Conservation (phyloP, 768 basidiomycete species). For the Suillus variegatus region DNA sequence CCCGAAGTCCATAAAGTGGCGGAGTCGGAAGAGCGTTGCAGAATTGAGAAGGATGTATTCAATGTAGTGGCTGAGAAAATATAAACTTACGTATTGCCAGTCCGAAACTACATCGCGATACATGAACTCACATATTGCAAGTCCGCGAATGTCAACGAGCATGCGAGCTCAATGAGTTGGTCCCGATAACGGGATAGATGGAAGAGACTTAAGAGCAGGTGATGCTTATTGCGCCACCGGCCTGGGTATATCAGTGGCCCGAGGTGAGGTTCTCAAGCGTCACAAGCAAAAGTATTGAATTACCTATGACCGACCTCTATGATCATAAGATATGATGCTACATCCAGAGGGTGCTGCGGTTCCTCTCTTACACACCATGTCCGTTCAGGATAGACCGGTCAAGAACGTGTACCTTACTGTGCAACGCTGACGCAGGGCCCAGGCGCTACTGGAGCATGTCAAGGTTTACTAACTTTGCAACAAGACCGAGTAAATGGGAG, state of each 20-base stretch:
- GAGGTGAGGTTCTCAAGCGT: neutral
- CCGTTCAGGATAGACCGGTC: slow-evolving; percentile 7
- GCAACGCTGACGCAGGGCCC: neutral
- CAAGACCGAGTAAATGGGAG: too few relatives aligned
- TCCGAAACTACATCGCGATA: too few relatives aligned
- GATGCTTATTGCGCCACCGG: neutral
- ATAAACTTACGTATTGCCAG: too few relatives aligned
- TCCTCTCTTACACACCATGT: slow-evolving; percentile 8
- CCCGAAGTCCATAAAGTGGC: neutral
- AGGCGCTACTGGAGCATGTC: too few relatives aligned
- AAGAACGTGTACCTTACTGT: slow-evolving; percentile 5
- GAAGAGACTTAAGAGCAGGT: neutral
- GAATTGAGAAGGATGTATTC: neutral
- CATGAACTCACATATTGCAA: too few relatives aligned
- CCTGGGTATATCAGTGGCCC: neutral
- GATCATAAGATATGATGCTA: neutral
- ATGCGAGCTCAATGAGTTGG: too few relatives aligned
- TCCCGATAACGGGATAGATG: neutral
- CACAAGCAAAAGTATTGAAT: neutral
- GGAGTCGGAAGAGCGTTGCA: neutral
- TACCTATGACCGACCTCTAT: neutral
- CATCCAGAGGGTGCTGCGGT: slow-evolving; percentile 4
- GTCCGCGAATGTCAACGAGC: too few relatives aligned
- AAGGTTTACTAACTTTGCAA: too few relatives aligned
- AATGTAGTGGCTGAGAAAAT: too few relatives aligned